These are phyloP conservation scores for Isoetes taiwanensis DNA, from an alignment of 75 land plant species.

Conservation along the genomic window DNA sequence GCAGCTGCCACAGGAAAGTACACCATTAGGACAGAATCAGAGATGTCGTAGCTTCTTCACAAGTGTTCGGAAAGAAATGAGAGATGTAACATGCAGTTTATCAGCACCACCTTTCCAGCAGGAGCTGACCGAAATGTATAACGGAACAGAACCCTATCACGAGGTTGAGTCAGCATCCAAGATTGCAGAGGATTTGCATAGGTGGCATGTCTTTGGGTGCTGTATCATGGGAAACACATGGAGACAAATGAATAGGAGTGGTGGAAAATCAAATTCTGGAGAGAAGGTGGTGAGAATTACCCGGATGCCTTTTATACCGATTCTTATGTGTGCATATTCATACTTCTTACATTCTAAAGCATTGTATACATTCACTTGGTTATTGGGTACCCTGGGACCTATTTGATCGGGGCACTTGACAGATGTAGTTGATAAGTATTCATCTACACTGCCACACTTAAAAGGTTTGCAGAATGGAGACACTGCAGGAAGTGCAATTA, in stretches of 20 bases:
- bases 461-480: constrained; percentile 99
- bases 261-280: constrained; percentile 98
- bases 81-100: constrained; percentile 70
- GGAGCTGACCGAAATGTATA: constrained; percentile 7
- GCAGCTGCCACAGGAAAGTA: no score
- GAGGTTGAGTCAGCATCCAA: constrained; percentile 71
- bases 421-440: constrained; percentile 94
- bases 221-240: constrained; percentile 96
- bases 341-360: no score
- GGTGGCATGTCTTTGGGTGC: constrained; percentile 99
- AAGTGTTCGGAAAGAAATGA: constrained; percentile 91
- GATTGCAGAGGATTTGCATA: constrained; percentile 85
- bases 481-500: constrained; percentile 93
- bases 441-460: constrained; percentile 88
- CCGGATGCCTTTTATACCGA: neutral
- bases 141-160: neutral
- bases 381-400: constrained; percentile 56
- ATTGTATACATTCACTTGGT: no score
- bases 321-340: neutral
- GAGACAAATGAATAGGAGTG: constrained; percentile 91
- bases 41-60: constrained; percentile 94
- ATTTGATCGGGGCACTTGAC: constrained; percentile 83
- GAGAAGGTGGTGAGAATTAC: constrained; percentile 82
- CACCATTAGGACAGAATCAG: no score
- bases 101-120: constrained; percentile 84